Evolutionary conservation across 2,329 filamentous ascomycete genomes (phyloP).

Genomic region (Microcera coccophila): DNA sequence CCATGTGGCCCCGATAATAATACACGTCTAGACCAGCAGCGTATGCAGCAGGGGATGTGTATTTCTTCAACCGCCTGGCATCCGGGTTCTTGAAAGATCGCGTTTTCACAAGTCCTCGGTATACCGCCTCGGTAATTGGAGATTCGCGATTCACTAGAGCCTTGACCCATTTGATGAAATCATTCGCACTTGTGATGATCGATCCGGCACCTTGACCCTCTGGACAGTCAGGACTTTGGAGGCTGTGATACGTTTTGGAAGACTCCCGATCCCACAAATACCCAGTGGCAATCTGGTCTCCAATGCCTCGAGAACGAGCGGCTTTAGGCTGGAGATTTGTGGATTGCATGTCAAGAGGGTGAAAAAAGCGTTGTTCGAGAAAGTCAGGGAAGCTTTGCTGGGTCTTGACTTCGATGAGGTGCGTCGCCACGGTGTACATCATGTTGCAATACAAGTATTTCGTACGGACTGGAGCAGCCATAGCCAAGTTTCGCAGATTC

Average conservation of each 20-base stretch:
- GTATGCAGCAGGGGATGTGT: constrained; percentile 13
- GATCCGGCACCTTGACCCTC: constrained; percentile 31
- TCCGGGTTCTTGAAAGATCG: constrained; percentile 17
- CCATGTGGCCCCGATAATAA: constrained; percentile 17
- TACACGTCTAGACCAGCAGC: constrained; percentile 22
- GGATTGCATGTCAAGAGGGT: constrained; percentile 24
- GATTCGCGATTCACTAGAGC: constrained; percentile 23
- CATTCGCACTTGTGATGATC: constrained; percentile 26
- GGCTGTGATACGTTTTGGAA: neutral
- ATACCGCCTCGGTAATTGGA: constrained; percentile 23
- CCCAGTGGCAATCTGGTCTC: neutral
- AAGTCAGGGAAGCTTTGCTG: constrained; percentile 19
- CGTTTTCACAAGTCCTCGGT: constrained; percentile 17
- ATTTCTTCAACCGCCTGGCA: constrained; percentile 4
- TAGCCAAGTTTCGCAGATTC: constrained; percentile 26
- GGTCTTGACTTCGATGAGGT: constrained; percentile 22
- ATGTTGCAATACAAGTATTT: constrained; percentile 27
- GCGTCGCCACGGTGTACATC: constrained; percentile 26
- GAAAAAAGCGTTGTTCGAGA: constrained; percentile 21
- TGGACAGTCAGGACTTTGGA: constrained; percentile 9
- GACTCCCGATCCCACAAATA: neutral
- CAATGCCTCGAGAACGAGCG: constrained; percentile 1
- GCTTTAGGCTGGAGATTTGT: constrained; percentile 22
- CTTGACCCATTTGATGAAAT: constrained; percentile 28
- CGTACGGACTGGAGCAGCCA: constrained; percentile 19